Evolutionary conservation across 1,284 basidiomycete genomes (phyloP).

Genomic region (Moniliella sp.): DNA sequence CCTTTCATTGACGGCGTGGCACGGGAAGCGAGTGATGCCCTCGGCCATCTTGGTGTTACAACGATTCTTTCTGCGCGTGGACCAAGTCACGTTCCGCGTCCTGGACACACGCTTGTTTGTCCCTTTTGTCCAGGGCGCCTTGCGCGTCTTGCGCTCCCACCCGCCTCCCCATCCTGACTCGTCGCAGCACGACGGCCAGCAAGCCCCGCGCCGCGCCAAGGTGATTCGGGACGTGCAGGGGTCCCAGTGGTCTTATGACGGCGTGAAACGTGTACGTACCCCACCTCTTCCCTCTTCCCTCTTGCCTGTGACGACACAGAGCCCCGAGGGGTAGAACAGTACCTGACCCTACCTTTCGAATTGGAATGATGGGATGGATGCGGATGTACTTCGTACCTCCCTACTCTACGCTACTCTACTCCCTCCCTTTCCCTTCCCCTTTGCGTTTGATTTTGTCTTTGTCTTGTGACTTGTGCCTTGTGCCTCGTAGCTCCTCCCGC

Average conservation of each 20-base stretch:
- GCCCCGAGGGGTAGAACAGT: conserved; percentile 1
- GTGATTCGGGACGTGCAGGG: neutral
- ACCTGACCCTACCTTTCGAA: too few relatives aligned
- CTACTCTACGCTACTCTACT: neutral
- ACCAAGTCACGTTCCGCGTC: conserved; percentile 75
- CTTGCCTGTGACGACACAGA: neutral
- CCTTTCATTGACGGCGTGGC: too few relatives aligned
- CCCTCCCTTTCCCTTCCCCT: neutral
- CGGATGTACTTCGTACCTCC: neutral
- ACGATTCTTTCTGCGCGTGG: conserved; percentile 79
- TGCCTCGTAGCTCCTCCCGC: conserved; percentile 45
- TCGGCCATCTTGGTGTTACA: conserved; percentile 76
- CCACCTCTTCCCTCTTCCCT: neutral
- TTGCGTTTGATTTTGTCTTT: too few relatives aligned
- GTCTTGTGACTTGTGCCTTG: too few relatives aligned
- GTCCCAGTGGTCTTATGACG: conserved; percentile 43
- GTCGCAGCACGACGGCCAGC: neutral
- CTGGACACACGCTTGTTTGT: conserved; percentile 79
- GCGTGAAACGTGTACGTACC: conserved; percentile 49
- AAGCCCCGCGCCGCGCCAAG: too few relatives aligned
- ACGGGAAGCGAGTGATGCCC: conserved; percentile 76
- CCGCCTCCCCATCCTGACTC: neutral
- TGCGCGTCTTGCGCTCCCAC: too few relatives aligned
- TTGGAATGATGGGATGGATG: neutral
- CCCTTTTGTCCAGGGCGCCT: conserved; percentile 41